Evolutionary conservation across 108 stramenopile species (phyloP), one percentile per base, ranked within the genome.

Genomic region (Cyclotella distinguenda): DNA sequence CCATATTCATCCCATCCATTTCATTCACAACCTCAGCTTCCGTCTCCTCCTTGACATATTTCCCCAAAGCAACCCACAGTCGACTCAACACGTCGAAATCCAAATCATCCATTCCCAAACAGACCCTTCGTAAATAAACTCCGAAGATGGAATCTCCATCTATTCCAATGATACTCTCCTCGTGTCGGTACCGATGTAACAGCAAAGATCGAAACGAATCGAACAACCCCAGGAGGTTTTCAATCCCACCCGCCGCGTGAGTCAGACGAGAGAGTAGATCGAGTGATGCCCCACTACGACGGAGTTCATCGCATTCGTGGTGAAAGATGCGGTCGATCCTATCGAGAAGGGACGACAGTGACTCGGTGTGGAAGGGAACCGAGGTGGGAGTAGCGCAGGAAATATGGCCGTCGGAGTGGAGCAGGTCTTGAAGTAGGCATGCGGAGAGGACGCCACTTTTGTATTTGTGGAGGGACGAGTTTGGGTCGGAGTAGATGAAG

Each of bases 41-140:
- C 35, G 26, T 36, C 25, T 42, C 76, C 39, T 71, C 66, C 13
- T 63, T 33, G 7, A 79, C 57, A 60, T 54, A 79, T 36, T 39
- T 46, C 43, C 63, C 19, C 19, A 56, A 33, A 35, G 77, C 76
- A 49, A 76, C 70, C 86, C 89, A 94, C 25, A 94, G 74, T 49
- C 81, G 43, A 6, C 75, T 48, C 15, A 84, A 45, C 2, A 76
- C 66, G 60, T 91, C 88, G 73, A 94, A 94, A 8, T 82, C 78
- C 1, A 94, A 66, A 36, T 85, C 73, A 27, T 88, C 93, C 61
- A 91, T 86, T n/a, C 93, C 90, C 52, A 91, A 48, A 66, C 87
- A 86, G 4, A 83, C 62, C 46, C 72, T 79, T 7, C 90, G 85
- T 9, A 94, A 51, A 65, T 83, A 88, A 10, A 90, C 47, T 12